Base-by-base conservation (phyloP, 257 asterid genomes). In the Ehretia macrophylla region DNA sequence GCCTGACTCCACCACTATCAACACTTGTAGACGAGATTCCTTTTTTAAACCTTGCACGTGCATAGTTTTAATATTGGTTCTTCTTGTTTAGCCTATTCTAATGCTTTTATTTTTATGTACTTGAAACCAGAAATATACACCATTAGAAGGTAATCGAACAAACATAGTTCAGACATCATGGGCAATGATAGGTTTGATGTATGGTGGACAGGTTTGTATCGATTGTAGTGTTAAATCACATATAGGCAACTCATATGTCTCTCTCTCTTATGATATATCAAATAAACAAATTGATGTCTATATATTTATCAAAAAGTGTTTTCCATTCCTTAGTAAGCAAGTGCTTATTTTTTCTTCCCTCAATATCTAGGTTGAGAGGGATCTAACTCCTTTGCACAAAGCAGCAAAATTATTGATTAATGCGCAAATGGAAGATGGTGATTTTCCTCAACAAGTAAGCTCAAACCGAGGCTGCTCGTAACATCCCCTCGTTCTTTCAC, bases 101-200 rank as follows among this genome's bases (percentile, higher is more conserved):
- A 14, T 37, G 14, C 10, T 45, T 11, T 42, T 1, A 19, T 14
- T 0, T 56, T 10, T 20, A 49, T 50, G 56, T 37, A 14, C 61
- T 14, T 13, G 55, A 49, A 14, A 63, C 64, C 81, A 88, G 95
- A 85, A 71, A 79, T 88, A 77, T 79, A 88, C 70, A 27, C 93
- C 95, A 8, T 52, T 88, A 11, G 90, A 85, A 68, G 93, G 82
- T 56, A 85, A 85, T 37, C 67, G 83, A 21, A 88, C 93, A n/a
- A 88, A 88, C 69, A 63, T 88, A 23, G 95, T 85, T 19, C 95
- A 85, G 57, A 85, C 96, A 45, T 79, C 95, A 9, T 85, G 95
- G 95, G 96, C 93, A n/a, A 88, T 88, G 96, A 75, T 88, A 20
- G 93, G 96, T 17, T 86, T 88, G 16, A 76, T 85, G 82, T 69